Evolutionary conservation across 306 rosid genomes (phyloP), one percentile per base, ranked within the genome.

Genomic region (Cucurbita moschata): DNA sequence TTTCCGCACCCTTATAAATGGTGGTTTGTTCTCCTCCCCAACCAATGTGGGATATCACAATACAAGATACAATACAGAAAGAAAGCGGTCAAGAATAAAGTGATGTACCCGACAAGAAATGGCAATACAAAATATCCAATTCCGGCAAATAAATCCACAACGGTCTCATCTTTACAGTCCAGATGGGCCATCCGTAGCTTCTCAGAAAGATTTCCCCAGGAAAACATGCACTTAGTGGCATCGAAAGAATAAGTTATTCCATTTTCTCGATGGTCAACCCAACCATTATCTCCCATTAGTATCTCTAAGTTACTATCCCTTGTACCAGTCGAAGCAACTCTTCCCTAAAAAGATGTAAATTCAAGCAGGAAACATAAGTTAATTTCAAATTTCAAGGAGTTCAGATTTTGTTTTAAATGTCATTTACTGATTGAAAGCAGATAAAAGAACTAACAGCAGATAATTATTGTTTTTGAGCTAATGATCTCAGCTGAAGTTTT

Each of bases 151-250:
- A 93, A 80, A 77, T 94, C 98, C 68, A 94, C 96, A 78, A 91
- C 39, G 71, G 88, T 84, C 80, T 87, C 92, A 76, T 90, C 85
- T 74, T 72, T 80, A 82, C 97, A 94, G 78, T 87, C 77, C 61
- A 85, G 64, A 54, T 12, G 83, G 71, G 82, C 90, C 97, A 94
- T 91, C 43, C 99, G 90, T 43, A 85, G 87, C 81, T 89, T 87
- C 88, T 90, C 99, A 63, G 97, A 94, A 72, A 89, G 92, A 87
- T 91, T 94, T 13, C 97, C 99, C 97, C 99, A 94, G 55, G 97
- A 94, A 84, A 94, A 94, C 97, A 91, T 94, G 83, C 99, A 91
- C 86, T 86, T 94, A 18, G 91, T 86, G 71, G 91, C 85, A 79
- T 90, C 88, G 77, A 94, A 94, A 77, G 95, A 90, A 85, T 89